phyloP scores from a whole-genome alignment of 2,329 filamentous ascomycete species.

The Byssoonygena ceratinophila region DNA sequence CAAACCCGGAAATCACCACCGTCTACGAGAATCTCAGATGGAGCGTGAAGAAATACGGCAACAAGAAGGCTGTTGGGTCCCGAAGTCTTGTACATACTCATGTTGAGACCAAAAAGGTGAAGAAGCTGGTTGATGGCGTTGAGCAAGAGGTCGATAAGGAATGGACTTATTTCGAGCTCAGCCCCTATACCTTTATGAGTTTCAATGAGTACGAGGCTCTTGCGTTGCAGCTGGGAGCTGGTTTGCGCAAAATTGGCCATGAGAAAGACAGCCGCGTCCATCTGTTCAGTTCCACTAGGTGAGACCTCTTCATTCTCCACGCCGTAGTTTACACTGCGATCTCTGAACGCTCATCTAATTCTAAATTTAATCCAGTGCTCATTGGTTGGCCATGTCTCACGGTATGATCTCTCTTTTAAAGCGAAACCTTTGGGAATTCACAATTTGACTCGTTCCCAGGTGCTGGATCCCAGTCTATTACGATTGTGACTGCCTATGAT shows the following conservation, averaged over 20 bases:
- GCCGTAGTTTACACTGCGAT: not conserved
- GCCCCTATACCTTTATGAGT: constrained; percentile 62
- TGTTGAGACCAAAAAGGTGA: constrained; percentile 75
- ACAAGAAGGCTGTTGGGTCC: constrained; percentile 56
- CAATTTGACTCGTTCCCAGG: constrained; percentile 25
- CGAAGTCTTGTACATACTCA: constrained; percentile 67
- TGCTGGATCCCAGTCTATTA: constrained; percentile 71
- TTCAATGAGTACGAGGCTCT: constrained; percentile 69
- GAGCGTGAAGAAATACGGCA: constrained; percentile 53
- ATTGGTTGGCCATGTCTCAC: constrained; percentile 79
- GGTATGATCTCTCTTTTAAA: constrained; percentile 31
- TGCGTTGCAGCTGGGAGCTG: constrained; percentile 58
- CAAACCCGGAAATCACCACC: constrained; percentile 60
- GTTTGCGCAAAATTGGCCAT: constrained; percentile 64
- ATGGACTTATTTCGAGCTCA: constrained; percentile 82
- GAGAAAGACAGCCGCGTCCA: constrained; percentile 59
- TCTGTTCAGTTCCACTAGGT: constrained; percentile 76
- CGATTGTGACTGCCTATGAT: constrained; percentile 58
- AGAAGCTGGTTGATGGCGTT: constrained; percentile 76
- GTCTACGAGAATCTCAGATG: constrained; percentile 68
- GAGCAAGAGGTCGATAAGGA: constrained; percentile 75
- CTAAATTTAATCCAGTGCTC: constrained; percentile 43
- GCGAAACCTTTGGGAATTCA: not conserved
- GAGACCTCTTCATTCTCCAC: constrained; percentile 20
- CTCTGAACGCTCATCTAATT: constrained; percentile 15